These are phyloP conservation scores for Leucosporidium scottii DNA, from an alignment of 768 basidiomycete species.

Conservation along the genomic window DNA sequence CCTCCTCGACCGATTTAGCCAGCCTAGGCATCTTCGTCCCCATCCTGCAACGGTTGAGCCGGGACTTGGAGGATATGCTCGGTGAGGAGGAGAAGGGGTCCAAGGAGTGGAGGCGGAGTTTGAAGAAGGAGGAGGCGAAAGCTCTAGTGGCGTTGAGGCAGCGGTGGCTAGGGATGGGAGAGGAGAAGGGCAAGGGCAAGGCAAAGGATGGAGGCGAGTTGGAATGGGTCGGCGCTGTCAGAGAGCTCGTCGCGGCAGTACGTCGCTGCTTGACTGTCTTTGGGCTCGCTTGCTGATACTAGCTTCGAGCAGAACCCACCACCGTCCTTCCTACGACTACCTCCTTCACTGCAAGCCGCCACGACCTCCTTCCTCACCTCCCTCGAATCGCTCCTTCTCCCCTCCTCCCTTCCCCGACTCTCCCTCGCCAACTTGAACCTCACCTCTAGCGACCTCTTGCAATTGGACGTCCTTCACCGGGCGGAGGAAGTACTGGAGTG, in stretches of 20 bases:
- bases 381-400: conserved; percentile 22
- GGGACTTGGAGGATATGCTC: neutral
- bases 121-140: conserved; percentile 15
- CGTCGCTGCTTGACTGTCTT: neutral
- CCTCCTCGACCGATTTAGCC: neutral
- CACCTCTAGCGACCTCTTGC: neutral
- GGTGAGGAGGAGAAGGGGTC: neutral
- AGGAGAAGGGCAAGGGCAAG: conserved; percentile 9
- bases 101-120: neutral
- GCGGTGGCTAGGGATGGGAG: conserved; percentile 2
- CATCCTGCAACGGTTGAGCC: neutral
- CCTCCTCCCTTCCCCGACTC: conserved; percentile 17
- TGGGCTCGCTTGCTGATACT: neutral
- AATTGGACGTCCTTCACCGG: neutral
- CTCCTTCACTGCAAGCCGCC: neutral
- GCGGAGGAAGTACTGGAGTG: conserved; percentile 3
- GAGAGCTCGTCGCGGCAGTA: neutral
- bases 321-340: neutral
- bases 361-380: conserved; percentile 10
- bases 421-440: conserved; percentile 12
- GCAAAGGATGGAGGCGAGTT: neutral
- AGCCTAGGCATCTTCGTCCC: conserved; percentile 18
- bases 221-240: conserved; percentile 6
- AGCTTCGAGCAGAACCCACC: conserved; percentile 10
- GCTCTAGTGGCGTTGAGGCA: conserved; percentile 18